phyloP scores from a whole-genome alignment of 345 rosid genomes.

The Gossypium longicalyx region DNA sequence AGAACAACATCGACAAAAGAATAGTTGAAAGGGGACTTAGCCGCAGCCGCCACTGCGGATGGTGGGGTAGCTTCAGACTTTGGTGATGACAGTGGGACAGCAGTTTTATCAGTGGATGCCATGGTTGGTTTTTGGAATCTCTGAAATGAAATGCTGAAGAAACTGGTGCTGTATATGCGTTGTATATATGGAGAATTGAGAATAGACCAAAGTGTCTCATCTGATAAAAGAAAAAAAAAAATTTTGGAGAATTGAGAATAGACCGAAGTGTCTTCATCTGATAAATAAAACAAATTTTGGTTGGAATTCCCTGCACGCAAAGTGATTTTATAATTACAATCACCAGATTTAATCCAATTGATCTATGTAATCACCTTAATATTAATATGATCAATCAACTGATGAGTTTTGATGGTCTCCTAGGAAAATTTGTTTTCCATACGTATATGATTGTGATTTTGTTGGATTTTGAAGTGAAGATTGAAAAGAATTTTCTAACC shows the following conservation, averaged over 20 bases:
- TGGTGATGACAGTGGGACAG: not conserved
- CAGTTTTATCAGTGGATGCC: conserved; percentile 48
- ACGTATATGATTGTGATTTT: not conserved
- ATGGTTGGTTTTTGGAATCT: conserved; percentile 20
- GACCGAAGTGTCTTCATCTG: not conserved
- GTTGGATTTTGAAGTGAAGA: not conserved
- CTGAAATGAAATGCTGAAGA: not conserved
- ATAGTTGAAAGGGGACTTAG: conserved; percentile 20
- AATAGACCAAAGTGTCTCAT: not conserved
- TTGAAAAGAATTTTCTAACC: not conserved
- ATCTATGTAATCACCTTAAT: too few species aligned
- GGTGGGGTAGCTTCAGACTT: conserved; percentile 12
- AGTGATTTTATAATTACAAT: not conserved
- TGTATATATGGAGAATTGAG: not conserved
- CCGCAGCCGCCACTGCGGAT: not conserved
- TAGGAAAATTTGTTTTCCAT: not conserved
- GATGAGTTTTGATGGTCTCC: too few species aligned
- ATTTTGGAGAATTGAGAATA: not conserved
- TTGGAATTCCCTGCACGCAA: conserved; percentile 3
- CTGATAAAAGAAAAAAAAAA: not conserved
- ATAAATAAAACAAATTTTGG: not conserved
- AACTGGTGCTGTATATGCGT: not conserved
- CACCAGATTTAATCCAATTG: too few species aligned
- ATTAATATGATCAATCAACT: too few species aligned
- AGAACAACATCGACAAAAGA: conserved; percentile 35